Evolutionary conservation across 2,329 filamentous ascomycete species (phyloP).

Genomic region (Paraconiothyrium sp.): DNA sequence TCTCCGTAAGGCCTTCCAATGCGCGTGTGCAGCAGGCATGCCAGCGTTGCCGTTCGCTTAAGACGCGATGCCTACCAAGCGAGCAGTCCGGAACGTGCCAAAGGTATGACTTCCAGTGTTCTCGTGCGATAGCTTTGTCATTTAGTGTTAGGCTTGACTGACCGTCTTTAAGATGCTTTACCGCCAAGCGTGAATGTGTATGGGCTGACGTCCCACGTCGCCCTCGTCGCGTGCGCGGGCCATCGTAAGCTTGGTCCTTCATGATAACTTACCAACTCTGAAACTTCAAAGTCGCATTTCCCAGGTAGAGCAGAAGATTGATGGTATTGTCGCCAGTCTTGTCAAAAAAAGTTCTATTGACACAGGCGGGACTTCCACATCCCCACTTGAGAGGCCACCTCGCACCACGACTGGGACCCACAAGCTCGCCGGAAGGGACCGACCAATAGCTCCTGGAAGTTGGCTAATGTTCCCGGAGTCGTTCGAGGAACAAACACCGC

Average conservation of each 20-base stretch:
- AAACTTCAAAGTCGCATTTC: slow-evolving; percentile 40
- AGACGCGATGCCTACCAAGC: slow-evolving; percentile 47
- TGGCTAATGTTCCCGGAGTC: slow-evolving; percentile 40
- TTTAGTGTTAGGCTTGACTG: background rate
- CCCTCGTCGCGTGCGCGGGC: slow-evolving; percentile 38
- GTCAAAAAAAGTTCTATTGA: slow-evolving; percentile 23
- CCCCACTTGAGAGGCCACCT: background rate
- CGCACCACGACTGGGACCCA: background rate
- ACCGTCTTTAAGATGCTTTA: slow-evolving; percentile 32
- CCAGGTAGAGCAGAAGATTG: slow-evolving; percentile 48
- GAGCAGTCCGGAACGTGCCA: slow-evolving; percentile 39
- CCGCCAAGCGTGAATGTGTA: slow-evolving; percentile 37
- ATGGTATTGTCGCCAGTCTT: slow-evolving; percentile 46
- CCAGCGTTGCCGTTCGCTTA: slow-evolving; percentile 44
- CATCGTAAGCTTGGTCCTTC: slow-evolving; percentile 42
- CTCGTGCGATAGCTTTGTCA: background rate
- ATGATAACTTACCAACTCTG: background rate
- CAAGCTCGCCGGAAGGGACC: background rate
- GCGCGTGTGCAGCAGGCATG: slow-evolving; percentile 43
- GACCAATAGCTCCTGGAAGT: slow-evolving; percentile 32
- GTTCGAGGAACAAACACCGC: slow-evolving; percentile 26
- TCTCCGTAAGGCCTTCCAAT: slow-evolving; percentile 21
- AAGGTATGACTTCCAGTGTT: slow-evolving; percentile 28
- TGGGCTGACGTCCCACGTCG: slow-evolving; percentile 45
- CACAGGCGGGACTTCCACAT: slow-evolving; percentile 1